Evolutionary conservation across 1,284 basidiomycete species (phyloP), one percentile per base, ranked within the genome.

Genomic region (Leccinum solheimii): DNA sequence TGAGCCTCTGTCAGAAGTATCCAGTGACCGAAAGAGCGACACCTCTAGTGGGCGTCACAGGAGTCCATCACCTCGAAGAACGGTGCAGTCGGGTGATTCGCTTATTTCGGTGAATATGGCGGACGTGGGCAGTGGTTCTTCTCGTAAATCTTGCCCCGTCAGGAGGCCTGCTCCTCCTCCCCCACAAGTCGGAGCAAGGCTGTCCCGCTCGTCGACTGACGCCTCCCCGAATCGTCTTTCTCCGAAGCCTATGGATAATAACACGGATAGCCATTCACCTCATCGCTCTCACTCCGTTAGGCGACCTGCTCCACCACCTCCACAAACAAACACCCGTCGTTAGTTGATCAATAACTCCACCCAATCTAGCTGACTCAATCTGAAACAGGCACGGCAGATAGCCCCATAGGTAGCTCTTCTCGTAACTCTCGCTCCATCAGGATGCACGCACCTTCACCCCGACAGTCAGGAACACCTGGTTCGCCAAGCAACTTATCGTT

Each of bases 101-200:
- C 2, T 23, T 14, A 30, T 3, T 30, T 55, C 43, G 11, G 58
- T 48, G 9, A 51, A 16, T 13, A 14, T 52, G 32, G 55, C 40
- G n/a, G 8, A 34, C 43, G 13, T 19, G 3, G 23, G 21, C 2
- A 49, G 19, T 13, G 10, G 19, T 27, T 36, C 43, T 6, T 2
- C 45, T 48, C 51, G 36, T 48, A 30, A 34, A 5, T 40, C 66
- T 23, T 19, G 1, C 3, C 16, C 59, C 8, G 5, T 49, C 51
- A 68, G 63, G 34, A 40, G 63, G 19, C 55, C 68, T 8, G 26
- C 63, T 32, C 59, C 68, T 32, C 54, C 57, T 11, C 66, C 66
- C 13, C 66, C 58, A 9, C 54, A 13, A 19, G 43, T 45, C 43
- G 43, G 11, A 32, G 40, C 65, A 16, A 49, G 21, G 16, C 19